phyloP scores from a whole-genome alignment of 2,329 filamentous ascomycete species.

The Phialophora macrospora region DNA sequence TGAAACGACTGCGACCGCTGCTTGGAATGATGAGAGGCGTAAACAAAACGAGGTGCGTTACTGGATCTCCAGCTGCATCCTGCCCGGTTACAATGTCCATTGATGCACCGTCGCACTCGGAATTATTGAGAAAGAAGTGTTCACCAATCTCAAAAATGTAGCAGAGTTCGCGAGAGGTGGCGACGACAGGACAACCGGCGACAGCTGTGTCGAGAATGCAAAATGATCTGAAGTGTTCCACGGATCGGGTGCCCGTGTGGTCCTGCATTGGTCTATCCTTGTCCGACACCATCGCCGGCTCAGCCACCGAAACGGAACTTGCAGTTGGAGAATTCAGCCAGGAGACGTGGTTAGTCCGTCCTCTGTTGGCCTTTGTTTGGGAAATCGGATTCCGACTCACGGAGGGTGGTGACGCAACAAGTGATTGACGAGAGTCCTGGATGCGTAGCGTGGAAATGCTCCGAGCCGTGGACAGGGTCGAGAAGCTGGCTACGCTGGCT shows the following conservation, averaged over 20 bases:
- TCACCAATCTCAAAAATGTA: conserved; percentile 39
- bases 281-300: background rate
- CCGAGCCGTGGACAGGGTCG: conserved; percentile 26
- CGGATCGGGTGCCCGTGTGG: conserved; percentile 11
- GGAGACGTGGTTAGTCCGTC: conserved; percentile 30
- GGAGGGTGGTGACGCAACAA: background rate
- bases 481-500: conserved; percentile 34
- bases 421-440: conserved; percentile 29
- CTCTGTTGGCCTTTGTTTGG: background rate
- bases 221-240: conserved; percentile 42
- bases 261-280: background rate
- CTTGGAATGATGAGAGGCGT: conserved; percentile 37
- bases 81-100: conserved; percentile 39
- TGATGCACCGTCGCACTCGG: conserved; percentile 33
- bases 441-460: conserved; percentile 33
- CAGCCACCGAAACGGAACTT: conserved; percentile 23
- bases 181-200: conserved; percentile 37
- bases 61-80: conserved; percentile 38
- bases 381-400: background rate
- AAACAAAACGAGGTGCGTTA: conserved; percentile 41
- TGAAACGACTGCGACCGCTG: conserved; percentile 36
- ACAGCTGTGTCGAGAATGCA: conserved; percentile 39
- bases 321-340: conserved; percentile 31
- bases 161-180: conserved; percentile 39
- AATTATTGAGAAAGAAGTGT: conserved; percentile 39